Evolutionary conservation across 1,139 yeast genomes (phyloP).

Genomic region (Diutina neorugosa): DNA sequence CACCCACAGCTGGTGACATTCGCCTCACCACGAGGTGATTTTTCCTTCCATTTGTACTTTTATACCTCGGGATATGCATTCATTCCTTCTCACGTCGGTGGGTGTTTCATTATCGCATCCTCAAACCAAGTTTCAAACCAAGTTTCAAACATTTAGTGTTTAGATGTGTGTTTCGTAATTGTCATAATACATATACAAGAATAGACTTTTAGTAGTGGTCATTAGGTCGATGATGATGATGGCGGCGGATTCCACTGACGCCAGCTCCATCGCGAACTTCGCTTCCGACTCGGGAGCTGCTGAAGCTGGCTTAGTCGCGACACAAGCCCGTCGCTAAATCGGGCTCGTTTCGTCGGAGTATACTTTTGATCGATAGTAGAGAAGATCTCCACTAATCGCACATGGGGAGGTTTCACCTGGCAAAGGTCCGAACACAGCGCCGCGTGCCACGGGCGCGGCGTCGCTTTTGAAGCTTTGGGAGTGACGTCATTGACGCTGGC

Average conservation of each 20-base stretch:
- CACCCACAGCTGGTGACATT: not conserved
- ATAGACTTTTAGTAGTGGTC: not conserved
- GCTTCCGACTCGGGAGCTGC: not conserved
- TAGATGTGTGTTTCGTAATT: not conserved
- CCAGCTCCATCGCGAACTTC: not conserved
- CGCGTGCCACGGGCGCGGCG: not conserved
- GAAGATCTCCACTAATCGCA: not conserved
- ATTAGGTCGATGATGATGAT: not conserved
- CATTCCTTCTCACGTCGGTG: not conserved
- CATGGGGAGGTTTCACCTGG: not conserved
- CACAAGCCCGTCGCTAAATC: not conserved
- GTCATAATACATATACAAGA: not conserved
- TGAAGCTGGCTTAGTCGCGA: not conserved
- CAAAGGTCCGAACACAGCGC: not conserved
- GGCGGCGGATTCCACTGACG: not conserved
- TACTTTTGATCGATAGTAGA: not conserved
- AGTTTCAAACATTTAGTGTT: not conserved
- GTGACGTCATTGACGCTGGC: constrained; percentile 4
- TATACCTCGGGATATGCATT: not conserved
- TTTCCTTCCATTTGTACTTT: not conserved
- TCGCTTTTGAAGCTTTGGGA: not conserved
- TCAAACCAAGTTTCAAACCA: not conserved
- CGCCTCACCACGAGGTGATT: not conserved
- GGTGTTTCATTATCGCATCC: not conserved
- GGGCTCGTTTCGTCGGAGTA: not conserved